These are phyloP conservation scores for Wickerhamomyces mucosus DNA, from an alignment of 805 yeast species.

Conservation along the genomic window DNA sequence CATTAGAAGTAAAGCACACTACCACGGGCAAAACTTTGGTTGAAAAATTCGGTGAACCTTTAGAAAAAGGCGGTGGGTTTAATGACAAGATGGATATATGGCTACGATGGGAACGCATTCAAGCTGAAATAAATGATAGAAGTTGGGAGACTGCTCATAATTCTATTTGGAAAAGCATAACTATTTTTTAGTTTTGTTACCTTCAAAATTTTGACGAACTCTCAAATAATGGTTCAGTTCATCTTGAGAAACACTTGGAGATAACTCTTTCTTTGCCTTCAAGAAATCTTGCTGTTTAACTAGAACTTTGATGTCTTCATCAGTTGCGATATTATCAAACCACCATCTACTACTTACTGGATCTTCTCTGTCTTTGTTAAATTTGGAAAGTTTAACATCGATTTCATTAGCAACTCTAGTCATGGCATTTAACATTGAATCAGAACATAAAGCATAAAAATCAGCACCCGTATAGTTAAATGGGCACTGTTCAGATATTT, in stretches of 20 bases:
- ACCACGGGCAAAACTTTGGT: slow-evolving; percentile 24
- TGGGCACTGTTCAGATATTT: slow-evolving; percentile 64
- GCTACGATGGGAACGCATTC: slow-evolving; percentile 28
- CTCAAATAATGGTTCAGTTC: slow-evolving; percentile 75
- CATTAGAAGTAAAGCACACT: slow-evolving; percentile 11
- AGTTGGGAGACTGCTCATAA: slow-evolving; percentile 27
- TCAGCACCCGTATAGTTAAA: slow-evolving; percentile 97
- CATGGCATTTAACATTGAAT: slow-evolving; percentile 95
- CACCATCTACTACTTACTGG: slow-evolving; percentile 69
- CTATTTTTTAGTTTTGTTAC: slow-evolving; percentile 29
- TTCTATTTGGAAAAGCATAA: slow-evolving; percentile 21
- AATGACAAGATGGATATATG: slow-evolving; percentile 26
- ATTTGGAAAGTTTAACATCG: slow-evolving; percentile 50
- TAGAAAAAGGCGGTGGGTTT: slow-evolving; percentile 32
- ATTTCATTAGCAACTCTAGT: slow-evolving; percentile 73
- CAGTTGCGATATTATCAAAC: slow-evolving; percentile 75
- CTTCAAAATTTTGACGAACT: slow-evolving; percentile 79
- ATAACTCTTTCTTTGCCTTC: slow-evolving; percentile 62
- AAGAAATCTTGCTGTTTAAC: slow-evolving; percentile 68
- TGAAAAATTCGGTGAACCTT: slow-evolving; percentile 28
- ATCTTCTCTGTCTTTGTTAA: slow-evolving; percentile 35
- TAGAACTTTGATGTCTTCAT: slow-evolving; percentile 54
- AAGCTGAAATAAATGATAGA: slow-evolving; percentile 25
- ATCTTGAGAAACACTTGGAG: slow-evolving; percentile 81
- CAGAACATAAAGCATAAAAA: slow-evolving; percentile 91